A percentile compares a stretch with the other conserved stretches of the same genome.
phyloP scores from a whole-genome alignment of 768 basidiomycete species.

The Agaricus blazei region DNA sequence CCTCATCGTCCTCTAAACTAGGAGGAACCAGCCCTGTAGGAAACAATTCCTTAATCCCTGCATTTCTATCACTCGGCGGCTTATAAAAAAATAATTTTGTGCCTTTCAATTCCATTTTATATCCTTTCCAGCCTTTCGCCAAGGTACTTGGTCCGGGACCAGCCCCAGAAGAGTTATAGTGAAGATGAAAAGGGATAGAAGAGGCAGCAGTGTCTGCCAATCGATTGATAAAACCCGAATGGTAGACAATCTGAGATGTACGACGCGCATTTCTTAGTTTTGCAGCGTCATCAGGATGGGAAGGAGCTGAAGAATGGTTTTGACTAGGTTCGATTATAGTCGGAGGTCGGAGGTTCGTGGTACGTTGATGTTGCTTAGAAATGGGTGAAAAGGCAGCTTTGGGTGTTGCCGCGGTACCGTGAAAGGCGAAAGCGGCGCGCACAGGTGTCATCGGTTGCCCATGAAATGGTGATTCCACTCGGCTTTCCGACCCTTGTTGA shows the following conservation, averaged over 20 bases:
- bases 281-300: background rate
- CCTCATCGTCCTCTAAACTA: slow-evolving; percentile 44
- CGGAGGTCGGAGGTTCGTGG: slow-evolving; percentile 39
- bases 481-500: background rate
- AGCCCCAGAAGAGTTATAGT: slow-evolving; percentile 15
- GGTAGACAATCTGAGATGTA: slow-evolving; percentile 74
- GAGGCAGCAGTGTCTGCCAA: slow-evolving; percentile 44
- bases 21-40: slow-evolving; percentile 57
- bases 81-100: slow-evolving; percentile 87
- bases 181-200: slow-evolving; percentile 16
- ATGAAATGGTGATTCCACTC: background rate
- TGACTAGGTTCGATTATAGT: slow-evolving; percentile 39
- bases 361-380: slow-evolving; percentile 3
- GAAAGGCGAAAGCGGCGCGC: slow-evolving; percentile 5
- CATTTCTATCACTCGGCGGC: slow-evolving; percentile 62
- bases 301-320: background rate
- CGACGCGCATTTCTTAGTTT: slow-evolving; percentile 38
- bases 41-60: slow-evolving; percentile 70
- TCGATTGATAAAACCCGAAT: slow-evolving; percentile 74
- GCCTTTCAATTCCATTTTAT: slow-evolving; percentile 79
- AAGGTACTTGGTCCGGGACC: slow-evolving; percentile 19
- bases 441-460: slow-evolving; percentile 8
- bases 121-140: slow-evolving; percentile 81
- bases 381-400: background rate
- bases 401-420: background rate